Percentiles rank a stretch among this genome's conserved stretches.
Conservation (phyloP, 345 rosid species). For the Raphanus raphanistrum region DNA sequence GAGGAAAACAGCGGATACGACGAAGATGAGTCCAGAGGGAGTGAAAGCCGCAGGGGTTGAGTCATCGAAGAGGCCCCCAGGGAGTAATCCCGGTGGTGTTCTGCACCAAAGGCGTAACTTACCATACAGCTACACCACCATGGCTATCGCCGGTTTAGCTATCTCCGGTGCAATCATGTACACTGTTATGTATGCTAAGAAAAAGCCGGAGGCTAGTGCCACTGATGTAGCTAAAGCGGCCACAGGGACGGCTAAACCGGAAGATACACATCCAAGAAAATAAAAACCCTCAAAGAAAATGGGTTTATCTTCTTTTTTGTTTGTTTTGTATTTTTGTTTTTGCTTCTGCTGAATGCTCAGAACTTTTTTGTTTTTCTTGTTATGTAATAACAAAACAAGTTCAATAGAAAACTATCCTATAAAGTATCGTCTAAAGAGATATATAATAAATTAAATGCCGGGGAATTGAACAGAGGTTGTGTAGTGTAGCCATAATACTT, state of each 20-base stretch:
- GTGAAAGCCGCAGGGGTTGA: background rate
- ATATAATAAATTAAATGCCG: background rate
- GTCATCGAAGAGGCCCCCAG: background rate
- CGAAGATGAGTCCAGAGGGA: background rate
- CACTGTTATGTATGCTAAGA: background rate
- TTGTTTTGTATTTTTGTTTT: background rate
- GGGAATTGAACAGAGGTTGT: background rate
- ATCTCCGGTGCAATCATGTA: background rate
- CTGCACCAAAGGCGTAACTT: background rate
- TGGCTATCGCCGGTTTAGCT: background rate
- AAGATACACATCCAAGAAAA: background rate
- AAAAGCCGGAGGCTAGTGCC: background rate
- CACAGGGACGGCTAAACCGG: slow-evolving; percentile 2
- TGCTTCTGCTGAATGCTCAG: slow-evolving; percentile 10
- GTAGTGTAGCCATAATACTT: background rate
- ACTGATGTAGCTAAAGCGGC: slow-evolving; percentile 1
- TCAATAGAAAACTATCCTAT: background rate
- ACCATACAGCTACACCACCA: background rate
- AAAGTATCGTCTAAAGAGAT: background rate
- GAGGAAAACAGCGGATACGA: background rate
- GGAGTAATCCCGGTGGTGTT: background rate
- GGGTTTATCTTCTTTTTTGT: background rate
- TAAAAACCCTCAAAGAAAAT: background rate
- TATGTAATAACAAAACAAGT: slow-evolving; percentile 25
- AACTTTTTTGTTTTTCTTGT: slow-evolving; percentile 15